A percentile compares a stretch with the other conserved stretches of the same genome.
Evolutionary conservation across 768 basidiomycete species (phyloP).

Genomic region (Sarcomyxa edulis): DNA sequence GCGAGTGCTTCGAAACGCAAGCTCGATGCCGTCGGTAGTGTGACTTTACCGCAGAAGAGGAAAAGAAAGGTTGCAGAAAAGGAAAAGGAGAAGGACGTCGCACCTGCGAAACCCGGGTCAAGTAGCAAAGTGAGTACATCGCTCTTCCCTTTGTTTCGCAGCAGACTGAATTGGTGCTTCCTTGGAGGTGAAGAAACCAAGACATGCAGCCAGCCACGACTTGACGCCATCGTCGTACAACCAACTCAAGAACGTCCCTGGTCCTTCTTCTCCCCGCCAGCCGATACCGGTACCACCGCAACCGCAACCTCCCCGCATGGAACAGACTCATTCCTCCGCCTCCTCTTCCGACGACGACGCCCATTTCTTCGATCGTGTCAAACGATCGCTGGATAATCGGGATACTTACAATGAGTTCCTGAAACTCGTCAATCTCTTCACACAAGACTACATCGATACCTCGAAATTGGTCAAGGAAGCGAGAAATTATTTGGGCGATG

Average conservation of each 20-base stretch:
- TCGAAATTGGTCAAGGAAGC: conserved; percentile 79
- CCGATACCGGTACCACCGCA: conserved; percentile 6
- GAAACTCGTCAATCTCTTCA: conserved; percentile 91
- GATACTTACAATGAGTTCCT: conserved; percentile 92
- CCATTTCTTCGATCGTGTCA: conserved; percentile 91
- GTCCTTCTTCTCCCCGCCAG: conserved; percentile 28
- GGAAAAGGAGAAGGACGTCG: conserved; percentile 36
- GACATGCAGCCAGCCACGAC: conserved; percentile 34
- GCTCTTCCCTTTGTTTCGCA: conserved; percentile 14
- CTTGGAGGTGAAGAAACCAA: conserved; percentile 24
- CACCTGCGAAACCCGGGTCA: conserved; percentile 23
- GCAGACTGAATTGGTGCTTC: conserved; percentile 7
- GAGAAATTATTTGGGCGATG: conserved; percentile 68
- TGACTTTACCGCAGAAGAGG: conserved; percentile 58
- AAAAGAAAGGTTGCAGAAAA: conserved; percentile 59
- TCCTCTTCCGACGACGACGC: conserved; percentile 39
- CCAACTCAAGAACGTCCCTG: conserved; percentile 23
- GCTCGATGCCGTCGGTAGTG: conserved; percentile 31
- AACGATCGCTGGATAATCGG: conserved; percentile 61
- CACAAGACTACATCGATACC: conserved; percentile 89
- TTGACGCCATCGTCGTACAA: conserved; percentile 30
- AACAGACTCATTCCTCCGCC: conserved; percentile 16
- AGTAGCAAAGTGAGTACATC: conserved; percentile 32
- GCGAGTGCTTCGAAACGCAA: conserved; percentile 35
- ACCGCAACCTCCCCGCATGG: conserved; percentile 8